phyloP scores from a whole-genome alignment of 108 stramenopile genomes.

The Craspedostauros australis region DNA sequence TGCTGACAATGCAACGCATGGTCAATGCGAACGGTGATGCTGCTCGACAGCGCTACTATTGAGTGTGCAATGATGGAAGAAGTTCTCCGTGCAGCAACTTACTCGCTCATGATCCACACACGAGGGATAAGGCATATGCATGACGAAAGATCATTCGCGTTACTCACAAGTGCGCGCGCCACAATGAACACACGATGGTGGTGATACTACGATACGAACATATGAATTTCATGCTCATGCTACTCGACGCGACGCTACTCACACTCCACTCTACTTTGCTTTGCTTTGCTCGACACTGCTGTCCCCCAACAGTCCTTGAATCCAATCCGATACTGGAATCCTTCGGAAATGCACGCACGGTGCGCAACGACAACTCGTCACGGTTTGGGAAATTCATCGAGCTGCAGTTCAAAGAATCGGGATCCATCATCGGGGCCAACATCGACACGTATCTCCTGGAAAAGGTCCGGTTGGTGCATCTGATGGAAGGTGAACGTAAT shows the following conservation, averaged over 20 bases:
- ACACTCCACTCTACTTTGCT: conserved; percentile 79
- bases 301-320: conserved; percentile 55
- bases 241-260: too few species aligned
- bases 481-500: conserved; percentile 44
- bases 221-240: too few species aligned
- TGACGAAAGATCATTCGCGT: too few species aligned
- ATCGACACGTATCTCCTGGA: conserved; percentile 88
- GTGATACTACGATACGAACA: too few species aligned
- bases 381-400: conserved; percentile 90
- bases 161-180: too few species aligned
- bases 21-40: conserved; percentile 75
- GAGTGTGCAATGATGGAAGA: too few species aligned
- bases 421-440: conserved; percentile 38
- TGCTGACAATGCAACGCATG: conserved; percentile 72
- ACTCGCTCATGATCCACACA: too few species aligned
- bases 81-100: too few species aligned
- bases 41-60: too few species aligned
- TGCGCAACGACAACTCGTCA: conserved; percentile 72
- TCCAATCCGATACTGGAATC: conserved; percentile 82
- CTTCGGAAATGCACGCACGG: conserved; percentile 83
- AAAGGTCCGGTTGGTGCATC: conserved; percentile 71
- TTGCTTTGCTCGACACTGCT: conserved; percentile 59
- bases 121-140: too few species aligned
- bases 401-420: conserved; percentile 21
- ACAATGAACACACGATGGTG: too few species aligned